Base-by-base conservation (phyloP, 2,329 filamentous ascomycete genomes). In the Phaeosphaeria sp. region DNA sequence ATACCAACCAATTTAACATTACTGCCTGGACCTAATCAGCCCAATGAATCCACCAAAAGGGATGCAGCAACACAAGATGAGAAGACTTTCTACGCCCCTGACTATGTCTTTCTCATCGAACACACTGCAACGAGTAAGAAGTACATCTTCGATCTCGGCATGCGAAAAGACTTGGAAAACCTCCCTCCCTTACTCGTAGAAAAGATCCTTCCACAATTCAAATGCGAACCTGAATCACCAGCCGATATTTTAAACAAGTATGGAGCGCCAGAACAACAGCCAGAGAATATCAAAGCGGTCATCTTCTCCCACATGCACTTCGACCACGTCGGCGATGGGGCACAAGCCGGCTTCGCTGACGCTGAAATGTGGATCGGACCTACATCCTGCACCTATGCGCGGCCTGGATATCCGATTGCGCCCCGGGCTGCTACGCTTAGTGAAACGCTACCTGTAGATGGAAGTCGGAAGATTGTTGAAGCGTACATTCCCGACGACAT, bases 81-180 rank as follows among this genome's bases (percentile, higher is more conserved):
- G 10, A 60, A 64, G 23, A 48, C 53, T 9, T 73, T 58, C 56
- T 68, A 70, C 46, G 72, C 64, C 1, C 72, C 72, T 20, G 71
- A 73, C 51, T 75, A 73, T 46, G 69, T 71, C 33, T 75, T 74
- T 55, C 64, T 73, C 20, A 65, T 76, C 46, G 55, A 72, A 17
- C 72, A 74, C 50, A 54, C 51, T 0, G 54, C 74, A 65, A 57
- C 73, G 52, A 18, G 67, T 59, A 71, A 75, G 55, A 67, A 75
- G 81, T 56, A 77, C 62, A 58, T 87, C 56, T 87, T 86, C 68
- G 84, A 87, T 60, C 78, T 87, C 1, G 84, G 84, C 7, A 76
- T 86, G 49, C 81, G 83, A 20, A 77, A 79, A 44, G 77, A 83
- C 23, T 64, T 81, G 1, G 65, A 74, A 22, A 73, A 72, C 36